Percentiles rank a stretch among this genome's conserved stretches.
phyloP scores from a whole-genome alignment of 495 filamentous ascomycete species.

The Penicillium dipodomyicola region DNA sequence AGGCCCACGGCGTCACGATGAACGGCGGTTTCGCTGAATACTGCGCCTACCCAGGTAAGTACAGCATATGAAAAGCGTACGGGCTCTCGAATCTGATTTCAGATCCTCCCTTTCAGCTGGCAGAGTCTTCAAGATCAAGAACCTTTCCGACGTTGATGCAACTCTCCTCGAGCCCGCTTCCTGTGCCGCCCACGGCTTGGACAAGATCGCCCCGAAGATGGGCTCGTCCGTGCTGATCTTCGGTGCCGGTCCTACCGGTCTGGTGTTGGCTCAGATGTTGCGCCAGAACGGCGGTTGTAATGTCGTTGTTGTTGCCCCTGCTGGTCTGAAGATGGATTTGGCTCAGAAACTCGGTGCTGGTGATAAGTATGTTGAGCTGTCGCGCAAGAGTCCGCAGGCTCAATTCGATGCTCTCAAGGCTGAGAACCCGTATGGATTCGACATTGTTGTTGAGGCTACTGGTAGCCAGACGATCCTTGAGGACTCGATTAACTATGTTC shows the following conservation, averaged over 20 bases:
- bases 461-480: conserved; percentile 66
- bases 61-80: neutral
- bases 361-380: conserved; percentile 63
- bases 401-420: conserved; percentile 61
- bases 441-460: conserved; percentile 64
- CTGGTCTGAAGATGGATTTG: conserved; percentile 66
- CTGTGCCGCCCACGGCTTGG: conserved; percentile 67
- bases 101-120: conserved; percentile 35
- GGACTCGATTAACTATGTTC: conserved; percentile 66
- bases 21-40: conserved; percentile 73
- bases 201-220: conserved; percentile 68
- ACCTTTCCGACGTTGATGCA: conserved; percentile 67
- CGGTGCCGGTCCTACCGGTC: conserved; percentile 66
- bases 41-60: conserved; percentile 46
- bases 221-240: conserved; percentile 65
- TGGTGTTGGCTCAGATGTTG: conserved; percentile 61
- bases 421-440: conserved; percentile 69
- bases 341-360: conserved; percentile 65
- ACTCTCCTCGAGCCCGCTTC: conserved; percentile 71
- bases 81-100: neutral
- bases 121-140: conserved; percentile 68
- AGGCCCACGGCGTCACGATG: conserved; percentile 62
- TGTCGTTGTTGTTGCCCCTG: conserved; percentile 64
- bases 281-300: conserved; percentile 62
- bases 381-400: conserved; percentile 50